Percentiles rank a stretch among this genome's conserved stretches.
phyloP scores from a whole-genome alignment of 306 rosid genomes.

The Hippophae rhamnoides region DNA sequence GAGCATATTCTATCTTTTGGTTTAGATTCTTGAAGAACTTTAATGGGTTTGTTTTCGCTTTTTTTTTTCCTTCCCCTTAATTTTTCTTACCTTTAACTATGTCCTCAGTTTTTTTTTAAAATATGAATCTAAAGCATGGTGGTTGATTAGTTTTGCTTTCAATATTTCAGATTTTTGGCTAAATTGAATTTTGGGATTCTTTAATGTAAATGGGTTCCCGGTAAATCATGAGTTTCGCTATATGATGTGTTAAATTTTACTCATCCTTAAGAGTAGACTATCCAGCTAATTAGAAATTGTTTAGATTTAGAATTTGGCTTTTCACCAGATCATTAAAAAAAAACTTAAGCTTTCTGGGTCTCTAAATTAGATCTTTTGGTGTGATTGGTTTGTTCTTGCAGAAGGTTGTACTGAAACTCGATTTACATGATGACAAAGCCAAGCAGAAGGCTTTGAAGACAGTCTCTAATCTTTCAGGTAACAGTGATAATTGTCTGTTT shows the following conservation, averaged over 20 bases:
- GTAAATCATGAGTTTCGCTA: not conserved
- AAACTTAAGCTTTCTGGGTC: not conserved
- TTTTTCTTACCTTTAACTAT: not conserved
- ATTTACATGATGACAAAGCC: constrained; percentile 63
- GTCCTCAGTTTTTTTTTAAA: constrained; percentile 4
- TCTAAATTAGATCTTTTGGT: constrained; percentile 15
- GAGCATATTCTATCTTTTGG: constrained; percentile 1
- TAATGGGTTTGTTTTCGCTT: not conserved
- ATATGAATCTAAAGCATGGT: constrained; percentile 14
- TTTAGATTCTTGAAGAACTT: constrained; percentile 27
- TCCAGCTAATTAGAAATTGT: constrained; percentile 4
- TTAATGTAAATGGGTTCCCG: not conserved
- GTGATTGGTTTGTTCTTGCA: constrained; percentile 28
- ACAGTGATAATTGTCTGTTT: constrained; percentile 11
- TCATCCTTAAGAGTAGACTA: constrained; percentile 1
- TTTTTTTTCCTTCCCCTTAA: not conserved
- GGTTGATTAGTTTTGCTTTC: constrained; percentile 17
- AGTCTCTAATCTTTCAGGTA: constrained; percentile 75
- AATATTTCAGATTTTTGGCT: constrained; percentile 17
- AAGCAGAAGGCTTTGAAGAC: constrained; percentile 89
- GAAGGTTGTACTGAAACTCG: constrained; percentile 76
- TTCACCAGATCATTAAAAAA: not conserved
- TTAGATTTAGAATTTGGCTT: not conserved
- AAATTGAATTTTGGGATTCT: constrained; percentile 7
- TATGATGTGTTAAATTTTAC: not conserved